These are phyloP conservation scores for Rhodocollybia butyracea DNA, from an alignment of 768 basidiomycete species.

Conservation along the genomic window DNA sequence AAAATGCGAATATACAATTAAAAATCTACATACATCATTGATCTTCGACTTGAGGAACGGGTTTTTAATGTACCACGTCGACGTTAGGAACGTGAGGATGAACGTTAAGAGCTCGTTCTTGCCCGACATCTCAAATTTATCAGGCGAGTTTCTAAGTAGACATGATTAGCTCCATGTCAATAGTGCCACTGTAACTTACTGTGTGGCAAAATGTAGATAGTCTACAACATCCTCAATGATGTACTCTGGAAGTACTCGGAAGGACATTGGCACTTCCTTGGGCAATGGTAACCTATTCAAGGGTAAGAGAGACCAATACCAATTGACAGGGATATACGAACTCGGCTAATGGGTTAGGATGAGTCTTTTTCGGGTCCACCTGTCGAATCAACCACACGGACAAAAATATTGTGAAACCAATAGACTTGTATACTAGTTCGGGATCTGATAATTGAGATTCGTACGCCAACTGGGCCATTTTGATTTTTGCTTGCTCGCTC, in stretches of 20 bases:
- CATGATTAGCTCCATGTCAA: neutral
- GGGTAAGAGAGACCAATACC: neutral
- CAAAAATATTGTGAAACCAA: conserved; percentile 84
- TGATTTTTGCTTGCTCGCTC: conserved; percentile 68
- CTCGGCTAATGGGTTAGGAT: conserved; percentile 70
- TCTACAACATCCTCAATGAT: conserved; percentile 92
- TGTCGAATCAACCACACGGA: conserved; percentile 93
- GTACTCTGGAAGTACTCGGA: conserved; percentile 90
- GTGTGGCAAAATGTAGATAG: conserved; percentile 78
- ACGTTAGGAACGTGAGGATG: conserved; percentile 85
- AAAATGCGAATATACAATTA: neutral
- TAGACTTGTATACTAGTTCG: conserved; percentile 72
- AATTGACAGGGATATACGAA: conserved; percentile 22
- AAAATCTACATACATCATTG: conserved; percentile 68
- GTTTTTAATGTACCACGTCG: conserved; percentile 98
- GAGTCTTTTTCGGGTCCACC: conserved; percentile 75
- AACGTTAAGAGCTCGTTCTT: conserved; percentile 87
- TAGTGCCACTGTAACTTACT: conserved; percentile 41
- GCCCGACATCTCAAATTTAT: conserved; percentile 80
- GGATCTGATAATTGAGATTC: conserved; percentile 87
- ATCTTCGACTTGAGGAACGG: conserved; percentile 97
- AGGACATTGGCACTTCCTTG: conserved; percentile 77
- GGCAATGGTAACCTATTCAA: conserved; percentile 74
- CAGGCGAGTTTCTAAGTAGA: conserved; percentile 44
- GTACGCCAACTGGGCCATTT: conserved; percentile 73